Percentiles rank a stretch among this genome's conserved stretches.
These are phyloP conservation scores for Aspergillus diversus DNA, from an alignment of 495 filamentous ascomycete species.

Conservation along the genomic window DNA sequence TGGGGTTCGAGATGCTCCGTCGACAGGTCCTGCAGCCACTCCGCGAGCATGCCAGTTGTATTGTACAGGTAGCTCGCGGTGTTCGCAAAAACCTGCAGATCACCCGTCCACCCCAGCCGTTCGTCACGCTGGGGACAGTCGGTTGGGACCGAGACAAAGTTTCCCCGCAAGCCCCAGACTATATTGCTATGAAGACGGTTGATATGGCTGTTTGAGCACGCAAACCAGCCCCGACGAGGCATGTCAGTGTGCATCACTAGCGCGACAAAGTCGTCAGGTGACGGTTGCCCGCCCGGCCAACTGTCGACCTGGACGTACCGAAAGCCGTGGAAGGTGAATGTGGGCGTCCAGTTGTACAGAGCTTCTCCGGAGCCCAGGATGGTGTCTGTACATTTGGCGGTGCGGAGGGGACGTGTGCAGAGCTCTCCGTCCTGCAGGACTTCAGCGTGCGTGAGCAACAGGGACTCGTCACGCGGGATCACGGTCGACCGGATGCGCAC, in stretches of 20 bases:
- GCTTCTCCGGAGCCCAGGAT: constrained; percentile 35
- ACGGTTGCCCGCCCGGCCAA: constrained; percentile 35
- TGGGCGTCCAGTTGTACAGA: constrained; percentile 28
- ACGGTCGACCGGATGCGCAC: constrained; percentile 40
- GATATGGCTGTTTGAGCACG: constrained; percentile 48
- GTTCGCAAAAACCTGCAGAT: constrained; percentile 54
- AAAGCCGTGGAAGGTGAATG: constrained; percentile 62
- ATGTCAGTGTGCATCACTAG: constrained; percentile 33
- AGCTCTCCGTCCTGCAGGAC: constrained; percentile 53
- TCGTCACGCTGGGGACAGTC: constrained; percentile 63
- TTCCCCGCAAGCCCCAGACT: constrained; percentile 57
- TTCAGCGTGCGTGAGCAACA: constrained; percentile 51
- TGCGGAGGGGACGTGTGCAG: constrained; percentile 50
- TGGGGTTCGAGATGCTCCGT: constrained; percentile 37
- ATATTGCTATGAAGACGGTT: constrained; percentile 56
- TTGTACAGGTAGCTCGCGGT: constrained; percentile 57
- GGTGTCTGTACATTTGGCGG: constrained; percentile 48
- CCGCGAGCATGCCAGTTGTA: constrained; percentile 48
- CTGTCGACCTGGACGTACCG: constrained; percentile 55
- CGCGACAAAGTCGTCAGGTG: constrained; percentile 39
- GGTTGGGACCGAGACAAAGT: constrained; percentile 56
- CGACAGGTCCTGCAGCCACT: constrained; percentile 52
- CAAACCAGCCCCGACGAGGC: constrained; percentile 28
- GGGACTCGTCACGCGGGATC: constrained; percentile 32
- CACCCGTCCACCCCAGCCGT: constrained; percentile 61